Conservation (phyloP, 495 filamentous ascomycete species). For the Evernia prunastri region DNA sequence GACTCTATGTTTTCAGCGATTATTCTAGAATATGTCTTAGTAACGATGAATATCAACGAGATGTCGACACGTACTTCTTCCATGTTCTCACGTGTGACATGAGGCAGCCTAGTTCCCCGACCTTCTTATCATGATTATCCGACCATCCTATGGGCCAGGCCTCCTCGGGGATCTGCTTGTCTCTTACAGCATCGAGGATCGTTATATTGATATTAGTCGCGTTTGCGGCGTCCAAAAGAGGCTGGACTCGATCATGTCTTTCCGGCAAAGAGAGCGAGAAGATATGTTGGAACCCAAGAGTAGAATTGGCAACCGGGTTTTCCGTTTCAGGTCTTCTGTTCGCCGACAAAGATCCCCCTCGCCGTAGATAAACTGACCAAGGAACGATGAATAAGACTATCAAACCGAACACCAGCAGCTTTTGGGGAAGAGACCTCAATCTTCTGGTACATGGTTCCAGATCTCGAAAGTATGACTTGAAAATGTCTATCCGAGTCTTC, state of each 20-base stretch:
- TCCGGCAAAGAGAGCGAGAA: slow-evolving; percentile 20
- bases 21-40: slow-evolving; percentile 24
- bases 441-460: neutral
- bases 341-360: neutral
- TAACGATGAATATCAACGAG: neutral
- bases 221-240: slow-evolving; percentile 20
- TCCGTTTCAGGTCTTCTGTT: neutral
- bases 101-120: slow-evolving; percentile 22
- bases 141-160: slow-evolving; percentile 18
- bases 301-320: slow-evolving; percentile 12
- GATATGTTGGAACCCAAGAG: slow-evolving; percentile 22
- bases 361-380: slow-evolving; percentile 15
- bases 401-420: slow-evolving; percentile 4
- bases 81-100: slow-evolving; percentile 24
- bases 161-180: slow-evolving; percentile 19
- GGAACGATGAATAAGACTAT: slow-evolving; percentile 16
- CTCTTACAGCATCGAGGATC: slow-evolving; percentile 21
- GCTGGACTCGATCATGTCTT: slow-evolving; percentile 15
- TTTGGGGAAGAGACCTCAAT: neutral
- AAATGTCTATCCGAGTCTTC: neutral
- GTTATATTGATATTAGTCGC: slow-evolving; percentile 23
- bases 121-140: slow-evolving; percentile 3
- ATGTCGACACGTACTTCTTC: slow-evolving; percentile 14
- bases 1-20: slow-evolving; percentile 35
- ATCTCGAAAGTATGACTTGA: neutral